A percentile compares a stretch with the other conserved stretches of the same genome.
Evolutionary conservation across 2,329 filamentous ascomycete species (phyloP).

Genomic region (Erysiphe pulchra): DNA sequence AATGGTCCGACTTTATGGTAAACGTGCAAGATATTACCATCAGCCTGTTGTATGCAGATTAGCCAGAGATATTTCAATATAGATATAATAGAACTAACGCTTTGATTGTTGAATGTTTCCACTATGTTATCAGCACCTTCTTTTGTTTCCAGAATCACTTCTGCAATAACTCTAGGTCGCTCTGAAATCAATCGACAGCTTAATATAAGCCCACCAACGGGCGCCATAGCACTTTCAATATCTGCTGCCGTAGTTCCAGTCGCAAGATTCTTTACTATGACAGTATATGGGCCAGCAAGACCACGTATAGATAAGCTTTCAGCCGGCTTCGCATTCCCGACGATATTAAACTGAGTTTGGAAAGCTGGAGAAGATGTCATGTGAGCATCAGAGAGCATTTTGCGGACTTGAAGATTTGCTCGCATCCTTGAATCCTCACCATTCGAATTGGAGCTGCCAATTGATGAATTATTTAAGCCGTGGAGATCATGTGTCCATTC

Average conservation of each 20-base stretch:
- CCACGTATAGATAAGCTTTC: slow-evolving; percentile 44
- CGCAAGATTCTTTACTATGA: slow-evolving; percentile 63
- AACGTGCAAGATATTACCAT: slow-evolving; percentile 47
- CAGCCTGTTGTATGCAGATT: slow-evolving; percentile 25
- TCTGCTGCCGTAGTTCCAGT: slow-evolving; percentile 59
- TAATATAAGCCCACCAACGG: slow-evolving; percentile 40
- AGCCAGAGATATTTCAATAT: background rate
- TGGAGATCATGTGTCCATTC: slow-evolving; percentile 53
- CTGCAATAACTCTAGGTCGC: slow-evolving; percentile 46
- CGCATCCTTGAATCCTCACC: slow-evolving; percentile 10
- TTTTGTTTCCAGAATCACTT: slow-evolving; percentile 47
- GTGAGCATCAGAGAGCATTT: slow-evolving; percentile 6
- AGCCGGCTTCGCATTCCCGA: slow-evolving; percentile 14
- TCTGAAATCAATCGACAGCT: slow-evolving; percentile 43
- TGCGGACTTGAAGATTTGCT: too few species aligned
- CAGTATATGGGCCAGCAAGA: slow-evolving; percentile 42
- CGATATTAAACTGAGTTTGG: slow-evolving; percentile 13
- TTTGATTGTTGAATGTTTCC: slow-evolving; percentile 53
- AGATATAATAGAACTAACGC: slow-evolving; percentile 22
- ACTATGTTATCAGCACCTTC: slow-evolving; percentile 53
- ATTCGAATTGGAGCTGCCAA: slow-evolving; percentile 17
- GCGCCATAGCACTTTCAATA: slow-evolving; percentile 59
- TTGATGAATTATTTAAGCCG: slow-evolving; percentile 18
- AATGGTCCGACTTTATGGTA: slow-evolving; percentile 32
- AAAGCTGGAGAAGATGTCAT: slow-evolving; percentile 12